These are phyloP conservation scores for Hippophae tibetana DNA, from an alignment of 306 rosid genomes.

Conservation along the genomic window DNA sequence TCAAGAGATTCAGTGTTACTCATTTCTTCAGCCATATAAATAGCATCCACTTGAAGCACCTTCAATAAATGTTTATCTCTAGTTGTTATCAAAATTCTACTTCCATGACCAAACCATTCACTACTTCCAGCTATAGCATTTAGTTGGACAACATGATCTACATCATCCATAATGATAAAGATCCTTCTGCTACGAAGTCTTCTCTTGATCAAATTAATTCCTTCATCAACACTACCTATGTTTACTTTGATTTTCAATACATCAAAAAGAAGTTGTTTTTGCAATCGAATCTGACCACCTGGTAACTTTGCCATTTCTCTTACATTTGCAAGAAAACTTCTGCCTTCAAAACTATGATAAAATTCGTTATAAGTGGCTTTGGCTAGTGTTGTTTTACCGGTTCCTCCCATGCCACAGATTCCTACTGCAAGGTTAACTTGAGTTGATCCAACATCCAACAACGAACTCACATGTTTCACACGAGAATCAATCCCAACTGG, in stretches of 20 bases:
- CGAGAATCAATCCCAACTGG: not conserved
- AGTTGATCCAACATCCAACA: not conserved
- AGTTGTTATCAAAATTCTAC: not conserved
- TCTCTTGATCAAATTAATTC: not conserved
- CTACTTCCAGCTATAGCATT: not conserved
- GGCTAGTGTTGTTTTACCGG: not conserved
- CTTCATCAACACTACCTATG: not conserved
- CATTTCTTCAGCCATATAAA: not conserved
- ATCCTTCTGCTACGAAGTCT: not conserved
- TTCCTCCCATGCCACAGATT: not conserved
- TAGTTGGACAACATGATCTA: not conserved
- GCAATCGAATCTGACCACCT: not conserved
- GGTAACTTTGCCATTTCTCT: not conserved
- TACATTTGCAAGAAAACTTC: not conserved
- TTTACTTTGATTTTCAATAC: not conserved
- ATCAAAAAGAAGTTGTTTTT: not conserved
- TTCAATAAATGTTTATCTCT: not conserved
- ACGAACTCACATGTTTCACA: not conserved
- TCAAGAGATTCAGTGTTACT: not conserved
- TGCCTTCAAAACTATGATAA: not conserved
- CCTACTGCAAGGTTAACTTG: not conserved
- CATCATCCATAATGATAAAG: not conserved
- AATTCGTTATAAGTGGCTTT: not conserved
- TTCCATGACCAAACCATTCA: not conserved
- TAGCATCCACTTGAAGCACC: not conserved